These are phyloP conservation scores for Peterozyma xylosa DNA, from an alignment of 805 yeast species.

Conservation along the genomic window DNA sequence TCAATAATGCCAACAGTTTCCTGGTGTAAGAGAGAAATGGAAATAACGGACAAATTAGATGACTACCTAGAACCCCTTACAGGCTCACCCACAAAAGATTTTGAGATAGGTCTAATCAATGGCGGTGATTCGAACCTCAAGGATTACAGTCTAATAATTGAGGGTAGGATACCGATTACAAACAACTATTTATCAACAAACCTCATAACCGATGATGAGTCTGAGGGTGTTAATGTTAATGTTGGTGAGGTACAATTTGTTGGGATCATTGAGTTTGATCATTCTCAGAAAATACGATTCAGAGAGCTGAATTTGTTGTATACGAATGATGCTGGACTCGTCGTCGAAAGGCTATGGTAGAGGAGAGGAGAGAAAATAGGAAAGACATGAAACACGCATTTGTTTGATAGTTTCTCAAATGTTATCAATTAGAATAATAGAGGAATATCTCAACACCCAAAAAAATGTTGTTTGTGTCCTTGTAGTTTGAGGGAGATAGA, in stretches of 20 bases:
- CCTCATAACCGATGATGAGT: too few relatives aligned
- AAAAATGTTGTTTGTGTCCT: too few relatives aligned
- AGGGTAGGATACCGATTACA: slow-evolving; percentile 20
- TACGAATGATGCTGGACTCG: slow-evolving; percentile 17
- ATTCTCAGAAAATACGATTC: slow-evolving; percentile 23
- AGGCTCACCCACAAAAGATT: slow-evolving; percentile 6
- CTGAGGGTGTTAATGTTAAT: slow-evolving; percentile 15
- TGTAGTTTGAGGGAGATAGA: too few relatives aligned
- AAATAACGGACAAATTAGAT: slow-evolving; percentile 16
- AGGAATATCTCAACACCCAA: too few relatives aligned
- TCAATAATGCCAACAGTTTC: slow-evolving; percentile 3
- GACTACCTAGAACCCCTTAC: slow-evolving; percentile 23
- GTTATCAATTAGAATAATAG: too few relatives aligned
- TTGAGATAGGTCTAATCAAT: slow-evolving; percentile 15
- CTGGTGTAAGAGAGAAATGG: slow-evolving; percentile 9
- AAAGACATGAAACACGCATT: too few relatives aligned
- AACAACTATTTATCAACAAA: slow-evolving; percentile 11
- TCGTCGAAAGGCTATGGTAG: slow-evolving; percentile 22
- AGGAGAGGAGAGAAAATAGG: too few relatives aligned
- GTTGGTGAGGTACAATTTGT: slow-evolving; percentile 21
- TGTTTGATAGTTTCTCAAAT: too few relatives aligned
- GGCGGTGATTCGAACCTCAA: slow-evolving; percentile 13
- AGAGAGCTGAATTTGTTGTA: slow-evolving; percentile 17
- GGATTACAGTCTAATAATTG: slow-evolving; percentile 22
- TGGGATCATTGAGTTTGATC: slow-evolving; percentile 28